Evolutionary conservation across 2,329 filamentous ascomycete genomes (phyloP).

Genomic region (Verticillium nubilum): DNA sequence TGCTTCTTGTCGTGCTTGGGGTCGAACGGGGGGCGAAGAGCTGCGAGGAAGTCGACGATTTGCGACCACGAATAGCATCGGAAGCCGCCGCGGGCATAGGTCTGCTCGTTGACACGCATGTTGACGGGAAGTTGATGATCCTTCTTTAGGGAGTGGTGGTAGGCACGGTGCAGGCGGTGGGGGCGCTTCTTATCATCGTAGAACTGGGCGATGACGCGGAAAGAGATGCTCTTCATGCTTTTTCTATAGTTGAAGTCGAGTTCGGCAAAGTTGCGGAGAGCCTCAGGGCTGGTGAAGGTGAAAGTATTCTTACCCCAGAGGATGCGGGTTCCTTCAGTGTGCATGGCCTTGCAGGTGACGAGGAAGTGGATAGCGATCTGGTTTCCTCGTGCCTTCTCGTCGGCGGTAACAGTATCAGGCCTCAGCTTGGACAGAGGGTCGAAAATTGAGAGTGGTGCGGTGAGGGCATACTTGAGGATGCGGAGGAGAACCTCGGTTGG

Average conservation of each 20-base stretch:
- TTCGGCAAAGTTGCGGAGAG: conserved; percentile 43
- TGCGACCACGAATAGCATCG: conserved; percentile 51
- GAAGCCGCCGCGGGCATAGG: conserved; percentile 44
- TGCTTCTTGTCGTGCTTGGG: conserved; percentile 27
- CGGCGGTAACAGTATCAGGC: conserved; percentile 34
- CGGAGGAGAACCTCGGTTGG: conserved; percentile 48
- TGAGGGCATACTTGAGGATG: conserved; percentile 46
- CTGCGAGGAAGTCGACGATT: conserved; percentile 45
- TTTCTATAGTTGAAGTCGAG: conserved; percentile 35
- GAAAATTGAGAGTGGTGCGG: conserved; percentile 42
- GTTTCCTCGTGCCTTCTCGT: conserved; percentile 37
- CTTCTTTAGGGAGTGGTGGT: conserved; percentile 35
- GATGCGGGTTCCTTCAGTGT: conserved; percentile 41
- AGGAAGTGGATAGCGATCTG: conserved; percentile 50
- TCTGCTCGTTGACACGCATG: conserved; percentile 36
- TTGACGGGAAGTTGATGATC: conserved; percentile 35
- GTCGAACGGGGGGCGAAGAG: conserved; percentile 44
- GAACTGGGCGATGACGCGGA: conserved; percentile 50
- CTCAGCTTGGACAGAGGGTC: conserved; percentile 44
- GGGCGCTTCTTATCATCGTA: conserved; percentile 37
- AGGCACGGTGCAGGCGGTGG: conserved; percentile 29
- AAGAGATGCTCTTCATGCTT: conserved; percentile 37
- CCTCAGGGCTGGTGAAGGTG: conserved; percentile 46
- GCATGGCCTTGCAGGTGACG: conserved; percentile 43
- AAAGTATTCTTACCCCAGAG: conserved; percentile 50